Percentiles rank a stretch among this genome's conserved stretches.
These are phyloP conservation scores for Eucalyptus regnans DNA, from an alignment of 345 rosid genomes.

Conservation along the genomic window DNA sequence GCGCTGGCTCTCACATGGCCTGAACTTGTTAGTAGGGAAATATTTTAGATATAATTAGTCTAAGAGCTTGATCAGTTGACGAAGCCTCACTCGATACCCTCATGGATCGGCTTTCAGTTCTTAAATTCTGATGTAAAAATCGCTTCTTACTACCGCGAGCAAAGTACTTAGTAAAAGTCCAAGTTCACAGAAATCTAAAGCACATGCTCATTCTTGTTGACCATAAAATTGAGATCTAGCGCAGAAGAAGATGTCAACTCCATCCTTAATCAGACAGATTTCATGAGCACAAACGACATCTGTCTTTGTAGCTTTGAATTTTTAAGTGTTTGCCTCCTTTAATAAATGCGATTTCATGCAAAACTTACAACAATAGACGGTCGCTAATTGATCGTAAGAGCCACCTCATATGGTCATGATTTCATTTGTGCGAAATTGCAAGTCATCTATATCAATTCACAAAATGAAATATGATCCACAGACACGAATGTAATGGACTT, in stretches of 20 bases:
- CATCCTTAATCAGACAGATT: not conserved
- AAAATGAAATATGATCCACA: no score
- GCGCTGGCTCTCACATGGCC: not conserved
- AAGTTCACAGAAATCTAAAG: not conserved
- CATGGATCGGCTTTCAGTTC: not conserved
- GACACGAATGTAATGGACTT: not conserved
- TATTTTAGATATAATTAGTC: not conserved
- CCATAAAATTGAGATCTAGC: not conserved
- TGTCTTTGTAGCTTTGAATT: not conserved
- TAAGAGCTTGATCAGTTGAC: not conserved
- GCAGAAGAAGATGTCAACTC: not conserved
- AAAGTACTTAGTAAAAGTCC: not conserved
- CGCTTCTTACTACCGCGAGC: not conserved
- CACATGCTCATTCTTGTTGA: not conserved
- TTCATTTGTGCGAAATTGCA: no score
- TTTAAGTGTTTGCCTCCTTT: not conserved
- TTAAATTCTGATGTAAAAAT: not conserved
- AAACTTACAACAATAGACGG: not conserved
- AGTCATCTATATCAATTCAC: no score
- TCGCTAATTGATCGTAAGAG: rapidly evolving
- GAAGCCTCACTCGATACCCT: not conserved
- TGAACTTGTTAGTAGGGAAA: not conserved
- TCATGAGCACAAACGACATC: not conserved
- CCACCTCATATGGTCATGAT: not conserved
- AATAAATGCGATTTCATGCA: rapidly evolving